Evolutionary conservation across 2,329 filamentous ascomycete genomes (phyloP).

Genomic region (Pseudopyricularia cyperi): DNA sequence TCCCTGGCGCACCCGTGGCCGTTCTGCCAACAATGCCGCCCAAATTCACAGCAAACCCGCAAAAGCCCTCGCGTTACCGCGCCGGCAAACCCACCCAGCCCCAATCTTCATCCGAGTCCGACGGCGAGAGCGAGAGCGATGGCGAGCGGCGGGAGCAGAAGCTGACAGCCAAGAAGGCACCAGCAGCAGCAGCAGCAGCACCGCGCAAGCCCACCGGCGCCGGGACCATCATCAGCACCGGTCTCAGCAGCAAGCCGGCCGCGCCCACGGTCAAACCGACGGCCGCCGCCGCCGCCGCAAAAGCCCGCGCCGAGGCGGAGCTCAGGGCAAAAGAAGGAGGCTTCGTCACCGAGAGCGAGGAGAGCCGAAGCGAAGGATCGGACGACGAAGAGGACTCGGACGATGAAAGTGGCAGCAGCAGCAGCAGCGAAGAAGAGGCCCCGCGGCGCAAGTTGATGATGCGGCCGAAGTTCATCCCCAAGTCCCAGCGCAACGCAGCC

Average conservation of each 20-base stretch:
- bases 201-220: constrained; percentile 45
- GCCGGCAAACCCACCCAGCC: constrained; percentile 61
- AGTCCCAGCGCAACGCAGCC: constrained; percentile 32
- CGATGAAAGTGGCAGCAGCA: constrained; percentile 7
- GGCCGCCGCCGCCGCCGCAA: background rate
- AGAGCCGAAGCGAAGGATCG: constrained; percentile 24
- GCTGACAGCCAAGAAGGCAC: constrained; percentile 9
- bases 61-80: constrained; percentile 68
- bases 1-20: too few species aligned
- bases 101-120: constrained; percentile 36
- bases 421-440: constrained; percentile 36
- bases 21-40: constrained; percentile 50
- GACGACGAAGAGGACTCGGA: constrained; percentile 11
- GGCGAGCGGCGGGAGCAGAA: constrained; percentile 18
- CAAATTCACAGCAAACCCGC: constrained; percentile 87
- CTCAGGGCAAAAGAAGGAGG: constrained; percentile 43
- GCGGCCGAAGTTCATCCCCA: constrained; percentile 51
- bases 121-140: constrained; percentile 24
- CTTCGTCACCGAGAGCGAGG: constrained; percentile 46
- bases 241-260: constrained; percentile 5
- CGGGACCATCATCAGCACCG: constrained; percentile 39
- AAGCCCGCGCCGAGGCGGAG: constrained; percentile 23
- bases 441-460: constrained; percentile 44
- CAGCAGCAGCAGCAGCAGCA: constrained; percentile 15
- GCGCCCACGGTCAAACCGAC: constrained; percentile 3